Conservation (phyloP, 192 early-diverging fungal genomes). For the Umbelopsis sp. region DNA sequence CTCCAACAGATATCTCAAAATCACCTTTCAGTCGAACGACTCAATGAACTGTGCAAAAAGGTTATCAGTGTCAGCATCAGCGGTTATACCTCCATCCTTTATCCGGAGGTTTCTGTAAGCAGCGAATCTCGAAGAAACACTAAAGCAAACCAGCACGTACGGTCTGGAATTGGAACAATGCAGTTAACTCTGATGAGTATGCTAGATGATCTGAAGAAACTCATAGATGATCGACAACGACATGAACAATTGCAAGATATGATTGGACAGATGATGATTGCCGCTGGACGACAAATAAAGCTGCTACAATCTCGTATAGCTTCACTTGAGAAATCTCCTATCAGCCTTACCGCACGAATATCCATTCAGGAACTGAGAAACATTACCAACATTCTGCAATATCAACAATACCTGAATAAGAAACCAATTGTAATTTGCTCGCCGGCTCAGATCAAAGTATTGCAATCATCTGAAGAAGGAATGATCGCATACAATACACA, state of each 20-base stretch:
- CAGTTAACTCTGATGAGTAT: background rate
- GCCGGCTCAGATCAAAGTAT: background rate
- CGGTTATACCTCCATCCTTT: background rate
- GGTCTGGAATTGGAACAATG: slow-evolving; percentile 4
- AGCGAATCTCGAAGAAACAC: background rate
- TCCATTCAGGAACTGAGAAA: background rate
- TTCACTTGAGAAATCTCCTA: background rate
- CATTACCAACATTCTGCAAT: background rate
- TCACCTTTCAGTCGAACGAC: background rate
- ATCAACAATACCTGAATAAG: background rate
- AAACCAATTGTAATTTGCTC: background rate
- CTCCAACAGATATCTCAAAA: background rate
- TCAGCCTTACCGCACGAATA: background rate
- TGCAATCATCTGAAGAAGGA: background rate
- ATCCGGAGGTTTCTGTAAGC: background rate
- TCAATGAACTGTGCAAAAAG: background rate
- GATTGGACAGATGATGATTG: background rate
- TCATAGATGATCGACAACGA: background rate
- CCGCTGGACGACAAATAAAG: background rate
- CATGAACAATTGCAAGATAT: background rate
- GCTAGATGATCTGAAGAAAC: background rate
- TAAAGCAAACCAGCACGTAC: background rate
- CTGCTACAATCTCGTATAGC: background rate
- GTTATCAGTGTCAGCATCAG: background rate
- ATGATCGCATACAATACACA: background rate